Evolutionary conservation across 768 basidiomycete species (phyloP), one percentile per base, ranked within the genome.

Genomic region (Amylocystis lapponica): DNA sequence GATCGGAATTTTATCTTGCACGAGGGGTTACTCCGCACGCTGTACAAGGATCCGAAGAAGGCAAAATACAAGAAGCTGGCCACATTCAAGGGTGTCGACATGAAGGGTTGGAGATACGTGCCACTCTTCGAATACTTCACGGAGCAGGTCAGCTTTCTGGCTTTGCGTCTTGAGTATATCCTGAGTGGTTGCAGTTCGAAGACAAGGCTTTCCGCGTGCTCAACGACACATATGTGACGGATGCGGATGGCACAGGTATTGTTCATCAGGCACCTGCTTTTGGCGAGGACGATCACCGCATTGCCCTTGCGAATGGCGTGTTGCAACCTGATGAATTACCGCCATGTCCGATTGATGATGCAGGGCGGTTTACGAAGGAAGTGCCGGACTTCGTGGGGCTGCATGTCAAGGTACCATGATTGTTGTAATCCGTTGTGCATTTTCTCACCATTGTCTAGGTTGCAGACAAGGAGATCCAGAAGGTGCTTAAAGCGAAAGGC

Each of bases 211-310:
- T 95, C 71, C 67, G 84, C 43, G 91, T 99, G 13, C 62, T 99
- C 12, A 74, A 78, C 17, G 96, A 99, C 57, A 83, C 83, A 0
- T 99, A 99, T 61, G 95, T 99, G 36, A 95, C 91, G 3, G 86
- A 84, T 53, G 76, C 80, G 13, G 88, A 92, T 47, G 96, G 96
- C 58, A 99, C 96, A 22, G 96, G 96, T 55, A 94, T 98, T 56
- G 96, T 99, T 23, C 96, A 99, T 62, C 96, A 99, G 67, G 92
- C 96, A 2, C 96, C 96, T 2, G 94, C 86, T 0, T 98, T 96
- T 57, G 96, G 96, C 70, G 95, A 98, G 62, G 96, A 99, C 56
- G 96, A 99, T 75, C 90, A 97, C 64, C 87, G 96, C 41, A 79
- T 99, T 55, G 85, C 88, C 21, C 74, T 95, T 47, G 79, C 80